phyloP scores from a whole-genome alignment of 1,139 yeast species.

The Hanseniaspora sp. region DNA sequence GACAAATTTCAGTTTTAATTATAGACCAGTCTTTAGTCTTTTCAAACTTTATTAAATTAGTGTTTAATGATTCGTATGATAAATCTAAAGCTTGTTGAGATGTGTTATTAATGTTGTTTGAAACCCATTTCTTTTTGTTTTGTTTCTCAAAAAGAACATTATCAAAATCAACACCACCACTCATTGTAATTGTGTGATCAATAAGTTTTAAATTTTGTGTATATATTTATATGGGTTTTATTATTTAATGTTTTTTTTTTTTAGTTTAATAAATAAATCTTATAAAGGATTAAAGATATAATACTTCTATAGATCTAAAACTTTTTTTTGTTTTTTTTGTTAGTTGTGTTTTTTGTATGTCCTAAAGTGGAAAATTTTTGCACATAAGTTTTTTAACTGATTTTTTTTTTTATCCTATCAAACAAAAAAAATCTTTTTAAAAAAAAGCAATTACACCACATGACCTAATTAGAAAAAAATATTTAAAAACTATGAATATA shows the following conservation, averaged over 20 bases:
- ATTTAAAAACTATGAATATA: too few relatives aligned
- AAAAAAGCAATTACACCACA: slow-evolving; percentile 10
- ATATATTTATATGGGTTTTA: neutral
- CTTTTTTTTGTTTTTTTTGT: too few relatives aligned
- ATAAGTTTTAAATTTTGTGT: too few relatives aligned
- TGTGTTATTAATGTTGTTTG: neutral
- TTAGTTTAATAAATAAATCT: too few relatives aligned
- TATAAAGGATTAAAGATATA: too few relatives aligned
- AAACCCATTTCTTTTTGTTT: slow-evolving; percentile 14
- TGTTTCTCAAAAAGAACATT: slow-evolving; percentile 14
- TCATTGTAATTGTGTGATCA: neutral
- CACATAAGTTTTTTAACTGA: too few relatives aligned
- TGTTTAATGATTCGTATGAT: slow-evolving; percentile 24
- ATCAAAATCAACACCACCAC: slow-evolving; percentile 4
- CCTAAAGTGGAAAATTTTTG: neutral
- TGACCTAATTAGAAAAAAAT: neutral
- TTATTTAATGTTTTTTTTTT: too few relatives aligned
- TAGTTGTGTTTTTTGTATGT: too few relatives aligned
- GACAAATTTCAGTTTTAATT: slow-evolving; percentile 10
- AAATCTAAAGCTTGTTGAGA: slow-evolving; percentile 22
- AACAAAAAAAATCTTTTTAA: too few relatives aligned
- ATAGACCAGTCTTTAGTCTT: slow-evolving; percentile 19
- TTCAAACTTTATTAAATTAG: slow-evolving; percentile 21
- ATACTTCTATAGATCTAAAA: too few relatives aligned
- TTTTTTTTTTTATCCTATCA: too few relatives aligned